A percentile compares a stretch with the other conserved stretches of the same genome.
phyloP scores from a whole-genome alignment of 176 grass and related monocot genomes.

The Stipa capillata region DNA sequence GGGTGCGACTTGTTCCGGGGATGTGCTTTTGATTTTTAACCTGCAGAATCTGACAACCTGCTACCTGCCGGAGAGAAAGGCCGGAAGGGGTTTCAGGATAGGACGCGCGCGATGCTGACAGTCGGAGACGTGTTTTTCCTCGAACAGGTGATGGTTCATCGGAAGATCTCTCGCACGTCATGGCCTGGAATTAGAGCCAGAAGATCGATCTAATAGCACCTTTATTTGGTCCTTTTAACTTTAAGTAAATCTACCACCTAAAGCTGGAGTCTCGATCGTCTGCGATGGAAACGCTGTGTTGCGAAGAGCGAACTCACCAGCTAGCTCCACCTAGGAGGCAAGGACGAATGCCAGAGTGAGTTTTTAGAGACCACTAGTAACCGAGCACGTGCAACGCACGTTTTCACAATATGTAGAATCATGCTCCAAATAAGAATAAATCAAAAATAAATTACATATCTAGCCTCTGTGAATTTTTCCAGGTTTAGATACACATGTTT shows the following conservation, averaged over 20 bases:
- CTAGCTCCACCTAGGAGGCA: too few species aligned
- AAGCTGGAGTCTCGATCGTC: neutral
- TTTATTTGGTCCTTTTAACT: neutral
- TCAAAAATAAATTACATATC: too few species aligned
- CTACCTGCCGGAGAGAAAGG: conserved; percentile 11
- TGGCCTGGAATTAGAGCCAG: conserved; percentile 7
- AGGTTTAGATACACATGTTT: too few species aligned
- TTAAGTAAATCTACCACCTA: conserved; percentile 8
- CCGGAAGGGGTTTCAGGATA: neutral
- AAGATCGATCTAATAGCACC: neutral
- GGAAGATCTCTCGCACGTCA: conserved; percentile 6
- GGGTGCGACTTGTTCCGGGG: neutral
- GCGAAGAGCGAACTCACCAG: too few species aligned
- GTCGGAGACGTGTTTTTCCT: conserved; percentile 3
- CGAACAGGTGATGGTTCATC: conserved; percentile 7
- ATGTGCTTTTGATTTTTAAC: neutral
- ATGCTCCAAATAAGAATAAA: too few species aligned
- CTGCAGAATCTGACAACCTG: neutral
- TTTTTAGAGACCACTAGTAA: too few species aligned
- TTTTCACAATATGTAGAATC: too few species aligned
- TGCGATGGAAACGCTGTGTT: neutral
- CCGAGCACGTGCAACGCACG: too few species aligned
- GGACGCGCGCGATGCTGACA: neutral
- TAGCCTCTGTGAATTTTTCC: too few species aligned
- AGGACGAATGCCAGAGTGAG: too few species aligned